Evolutionary conservation across 2,329 filamentous ascomycete species (phyloP).

Genomic region (Diaporthe helianthi): DNA sequence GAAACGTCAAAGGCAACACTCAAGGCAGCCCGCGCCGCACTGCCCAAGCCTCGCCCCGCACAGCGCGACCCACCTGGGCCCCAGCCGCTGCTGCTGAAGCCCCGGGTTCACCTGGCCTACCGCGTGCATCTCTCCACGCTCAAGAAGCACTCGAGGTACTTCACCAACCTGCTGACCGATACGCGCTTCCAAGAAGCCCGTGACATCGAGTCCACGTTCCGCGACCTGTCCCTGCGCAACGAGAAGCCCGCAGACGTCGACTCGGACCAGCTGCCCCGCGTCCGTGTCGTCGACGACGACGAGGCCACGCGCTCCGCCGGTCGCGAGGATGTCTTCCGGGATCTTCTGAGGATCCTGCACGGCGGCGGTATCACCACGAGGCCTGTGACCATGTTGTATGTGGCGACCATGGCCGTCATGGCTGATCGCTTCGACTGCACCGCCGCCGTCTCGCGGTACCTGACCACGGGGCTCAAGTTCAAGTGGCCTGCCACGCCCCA

Average conservation of each 20-base stretch:
- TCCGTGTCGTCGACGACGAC: constrained; percentile 72
- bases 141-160: constrained; percentile 71
- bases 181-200: constrained; percentile 69
- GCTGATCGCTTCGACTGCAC: constrained; percentile 77
- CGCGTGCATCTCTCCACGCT: constrained; percentile 66
- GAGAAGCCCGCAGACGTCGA: constrained; percentile 57
- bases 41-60: constrained; percentile 40
- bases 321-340: constrained; percentile 68
- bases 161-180: constrained; percentile 70
- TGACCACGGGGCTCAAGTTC: constrained; percentile 57
- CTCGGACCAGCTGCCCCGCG: constrained; percentile 63
- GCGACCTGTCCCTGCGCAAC: constrained; percentile 54
- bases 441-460: constrained; percentile 58
- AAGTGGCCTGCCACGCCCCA: constrained; percentile 58
- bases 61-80: constrained; percentile 35
- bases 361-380: constrained; percentile 55
- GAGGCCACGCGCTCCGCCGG: constrained; percentile 67
- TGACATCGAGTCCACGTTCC: constrained; percentile 59
- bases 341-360: constrained; percentile 73
- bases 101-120: constrained; percentile 56
- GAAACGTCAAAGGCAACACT: constrained; percentile 62
- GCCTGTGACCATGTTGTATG: constrained; percentile 63
- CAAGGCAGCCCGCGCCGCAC: constrained; percentile 51
- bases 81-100: constrained; percentile 44
- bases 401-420: constrained; percentile 72